A percentile compares a stretch with the other conserved stretches of the same genome.
These are phyloP conservation scores for Typha latifolia DNA, from an alignment of 176 grass and related monocot genomes.

Conservation along the genomic window DNA sequence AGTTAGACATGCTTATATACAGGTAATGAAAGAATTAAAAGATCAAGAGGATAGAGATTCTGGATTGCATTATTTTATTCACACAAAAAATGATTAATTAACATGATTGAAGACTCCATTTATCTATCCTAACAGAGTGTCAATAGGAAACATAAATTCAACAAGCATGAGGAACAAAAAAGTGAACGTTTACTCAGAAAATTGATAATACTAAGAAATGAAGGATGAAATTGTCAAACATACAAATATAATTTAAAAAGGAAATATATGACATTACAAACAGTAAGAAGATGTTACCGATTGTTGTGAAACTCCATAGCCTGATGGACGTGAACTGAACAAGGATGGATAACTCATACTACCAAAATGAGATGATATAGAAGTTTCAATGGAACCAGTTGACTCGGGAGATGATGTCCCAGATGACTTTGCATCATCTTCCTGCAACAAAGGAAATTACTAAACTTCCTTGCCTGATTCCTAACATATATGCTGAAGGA, in stretches of 20 bases:
- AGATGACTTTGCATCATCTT: conserved; percentile 91
- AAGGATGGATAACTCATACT: conserved; percentile 94
- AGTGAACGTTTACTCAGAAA: too few relatives aligned
- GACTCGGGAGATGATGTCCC: conserved; percentile 89
- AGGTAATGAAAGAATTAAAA: too few relatives aligned
- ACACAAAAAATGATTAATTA: too few relatives aligned
- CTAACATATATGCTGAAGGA: not conserved
- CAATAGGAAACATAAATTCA: too few relatives aligned
- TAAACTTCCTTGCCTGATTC: not conserved
- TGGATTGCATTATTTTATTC: too few relatives aligned
- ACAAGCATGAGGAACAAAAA: too few relatives aligned
- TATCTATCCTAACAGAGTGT: too few relatives aligned
- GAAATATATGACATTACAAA: not conserved
- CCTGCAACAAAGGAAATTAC: conserved; percentile 41
- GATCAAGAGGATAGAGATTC: too few relatives aligned
- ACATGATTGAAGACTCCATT: too few relatives aligned
- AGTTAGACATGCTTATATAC: too few relatives aligned
- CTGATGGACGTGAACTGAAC: conserved; percentile 91
- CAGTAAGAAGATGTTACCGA: conserved; percentile 35
- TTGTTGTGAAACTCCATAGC: conserved; percentile 56
- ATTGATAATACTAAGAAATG: too few relatives aligned
- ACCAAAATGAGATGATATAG: conserved; percentile 97
- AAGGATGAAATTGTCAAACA: too few relatives aligned
- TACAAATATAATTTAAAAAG: not conserved
- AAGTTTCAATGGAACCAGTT: conserved; percentile 91